Percentiles rank a stretch among this genome's conserved stretches.
These are phyloP conservation scores for Ormosia emarginata DNA, from an alignment of 306 rosid genomes.

Conservation along the genomic window DNA sequence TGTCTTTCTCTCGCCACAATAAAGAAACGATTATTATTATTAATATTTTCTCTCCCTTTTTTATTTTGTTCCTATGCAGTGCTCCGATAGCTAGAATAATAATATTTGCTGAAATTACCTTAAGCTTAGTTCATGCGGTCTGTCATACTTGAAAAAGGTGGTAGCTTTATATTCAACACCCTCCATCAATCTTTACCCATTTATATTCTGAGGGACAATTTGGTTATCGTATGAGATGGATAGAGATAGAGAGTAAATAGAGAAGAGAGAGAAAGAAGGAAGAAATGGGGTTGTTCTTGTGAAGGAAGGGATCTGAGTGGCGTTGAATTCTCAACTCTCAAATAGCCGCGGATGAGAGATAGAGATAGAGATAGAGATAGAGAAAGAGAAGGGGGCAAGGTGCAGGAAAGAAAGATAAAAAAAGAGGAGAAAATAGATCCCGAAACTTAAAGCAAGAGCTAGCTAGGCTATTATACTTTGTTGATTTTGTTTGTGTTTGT, in stretches of 20 bases:
- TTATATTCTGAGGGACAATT: constrained; percentile 5
- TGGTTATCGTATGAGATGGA: constrained; percentile 19
- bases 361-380: constrained; percentile 19
- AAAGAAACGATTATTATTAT: background rate
- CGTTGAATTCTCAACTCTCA: constrained; percentile 52
- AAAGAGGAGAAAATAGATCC: constrained; percentile 28
- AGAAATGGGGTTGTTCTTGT: constrained; percentile 33
- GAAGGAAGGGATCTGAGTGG: constrained; percentile 57
- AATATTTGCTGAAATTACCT: background rate
- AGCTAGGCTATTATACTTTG: constrained; percentile 32
- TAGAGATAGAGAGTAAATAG: background rate
- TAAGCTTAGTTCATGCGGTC: background rate
- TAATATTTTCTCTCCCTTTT: background rate
- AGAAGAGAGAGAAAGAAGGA: background rate
- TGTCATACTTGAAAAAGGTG: background rate
- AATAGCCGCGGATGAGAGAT: no score
- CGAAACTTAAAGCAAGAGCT: constrained; percentile 2
- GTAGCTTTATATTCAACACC: constrained; percentile 25
- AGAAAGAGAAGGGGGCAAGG: background rate
- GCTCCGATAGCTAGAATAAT: background rate
- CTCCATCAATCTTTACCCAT: background rate
- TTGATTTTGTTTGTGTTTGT: constrained; percentile 45
- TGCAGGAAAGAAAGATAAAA: background rate
- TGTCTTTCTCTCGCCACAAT: constrained; percentile 17
- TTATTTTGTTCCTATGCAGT: background rate